Conservation (phyloP, 345 rosid genomes). For the Acer saccharum region DNA sequence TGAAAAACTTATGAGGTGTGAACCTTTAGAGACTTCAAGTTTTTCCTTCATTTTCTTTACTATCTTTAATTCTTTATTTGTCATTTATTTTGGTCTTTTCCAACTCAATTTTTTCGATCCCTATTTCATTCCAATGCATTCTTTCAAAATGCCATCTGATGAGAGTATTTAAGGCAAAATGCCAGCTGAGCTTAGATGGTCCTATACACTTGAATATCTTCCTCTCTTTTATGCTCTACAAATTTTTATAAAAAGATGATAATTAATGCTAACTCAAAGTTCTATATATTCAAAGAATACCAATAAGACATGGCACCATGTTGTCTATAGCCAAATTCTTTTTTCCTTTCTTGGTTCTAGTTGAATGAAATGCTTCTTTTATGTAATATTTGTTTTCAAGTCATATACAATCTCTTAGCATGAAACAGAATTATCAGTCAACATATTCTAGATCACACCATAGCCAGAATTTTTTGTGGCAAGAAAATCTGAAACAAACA, state of each 20-base stretch:
- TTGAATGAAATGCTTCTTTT: background rate
- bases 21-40: background rate
- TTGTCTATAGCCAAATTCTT: background rate
- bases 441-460: background rate
- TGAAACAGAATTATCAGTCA: background rate
- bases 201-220: background rate
- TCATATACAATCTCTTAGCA: background rate
- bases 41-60: background rate
- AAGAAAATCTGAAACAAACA: conserved; percentile 1
- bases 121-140: background rate
- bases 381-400: background rate
- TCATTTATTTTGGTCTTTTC: background rate
- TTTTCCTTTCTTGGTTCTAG: background rate
- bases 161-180: background rate
- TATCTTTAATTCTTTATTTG: too few relatives aligned
- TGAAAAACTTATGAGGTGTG: background rate
- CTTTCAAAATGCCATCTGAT: background rate
- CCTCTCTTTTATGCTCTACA: background rate
- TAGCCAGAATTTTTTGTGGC: background rate
- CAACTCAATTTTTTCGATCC: background rate
- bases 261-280: background rate
- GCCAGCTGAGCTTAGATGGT: background rate
- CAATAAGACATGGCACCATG: background rate
- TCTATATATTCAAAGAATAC: background rate
- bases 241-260: background rate